Evolutionary conservation across 2,329 filamentous ascomycete species (phyloP).

Genomic region (Periconia sp.): DNA sequence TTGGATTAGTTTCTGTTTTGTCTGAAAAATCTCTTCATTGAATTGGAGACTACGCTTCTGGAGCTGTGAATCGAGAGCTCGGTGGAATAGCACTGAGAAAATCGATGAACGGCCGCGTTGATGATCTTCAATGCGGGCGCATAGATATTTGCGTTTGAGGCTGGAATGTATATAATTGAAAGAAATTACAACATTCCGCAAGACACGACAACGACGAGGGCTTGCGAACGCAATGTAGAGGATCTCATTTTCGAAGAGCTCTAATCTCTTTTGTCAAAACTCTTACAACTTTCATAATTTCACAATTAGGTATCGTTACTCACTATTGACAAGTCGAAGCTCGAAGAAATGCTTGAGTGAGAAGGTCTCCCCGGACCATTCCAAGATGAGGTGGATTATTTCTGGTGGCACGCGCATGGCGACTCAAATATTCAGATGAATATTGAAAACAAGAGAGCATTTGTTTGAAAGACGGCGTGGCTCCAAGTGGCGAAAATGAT

Average conservation of each 20-base stretch:
- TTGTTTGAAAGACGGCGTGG: too few species aligned
- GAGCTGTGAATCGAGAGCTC: not conserved
- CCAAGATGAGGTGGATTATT: not conserved
- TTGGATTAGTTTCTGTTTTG: too few species aligned
- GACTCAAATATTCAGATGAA: too few species aligned
- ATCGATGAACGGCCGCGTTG: not conserved
- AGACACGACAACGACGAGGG: not conserved
- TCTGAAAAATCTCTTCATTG: too few species aligned
- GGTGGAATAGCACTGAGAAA: not conserved
- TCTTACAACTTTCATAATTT: not conserved
- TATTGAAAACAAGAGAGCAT: too few species aligned
- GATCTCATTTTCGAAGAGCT: not conserved
- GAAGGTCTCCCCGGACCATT: not conserved
- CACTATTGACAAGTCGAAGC: not conserved
- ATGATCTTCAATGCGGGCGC: not conserved
- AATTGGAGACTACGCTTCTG: not conserved
- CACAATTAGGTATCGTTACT: not conserved
- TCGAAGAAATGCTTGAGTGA: constrained; percentile 1
- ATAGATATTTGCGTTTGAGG: not conserved
- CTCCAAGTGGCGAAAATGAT: too few species aligned
- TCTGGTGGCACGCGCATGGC: not conserved
- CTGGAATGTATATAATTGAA: not conserved
- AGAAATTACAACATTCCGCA: not conserved
- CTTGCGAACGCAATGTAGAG: not conserved
- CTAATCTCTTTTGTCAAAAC: not conserved